Evolutionary conservation across 371 early-diverging fungal genomes (phyloP).

Genomic region (Apophysomyces variabilis): DNA sequence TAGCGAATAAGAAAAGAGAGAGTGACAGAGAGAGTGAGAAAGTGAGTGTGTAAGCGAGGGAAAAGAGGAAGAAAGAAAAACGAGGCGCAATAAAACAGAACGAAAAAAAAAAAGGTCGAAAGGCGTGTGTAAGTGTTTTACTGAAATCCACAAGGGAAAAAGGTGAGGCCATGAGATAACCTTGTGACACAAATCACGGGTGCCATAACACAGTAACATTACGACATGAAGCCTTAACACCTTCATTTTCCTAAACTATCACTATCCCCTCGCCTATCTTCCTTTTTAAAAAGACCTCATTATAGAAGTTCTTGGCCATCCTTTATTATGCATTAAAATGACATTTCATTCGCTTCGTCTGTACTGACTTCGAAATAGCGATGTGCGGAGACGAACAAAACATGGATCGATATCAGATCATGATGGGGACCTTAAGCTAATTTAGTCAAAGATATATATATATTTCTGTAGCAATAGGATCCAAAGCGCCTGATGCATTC

Average conservation of each 20-base stretch:
- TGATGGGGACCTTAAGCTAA: no score
- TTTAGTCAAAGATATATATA: no score
- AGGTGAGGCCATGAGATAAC: constrained; percentile 5
- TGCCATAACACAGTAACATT: background rate
- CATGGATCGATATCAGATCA: no score
- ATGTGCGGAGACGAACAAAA: no score
- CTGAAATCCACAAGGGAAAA: background rate
- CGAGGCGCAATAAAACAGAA: background rate
- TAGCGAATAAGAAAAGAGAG: constrained; percentile 2
- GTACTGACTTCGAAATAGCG: no score
- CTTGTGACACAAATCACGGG: constrained; percentile 12
- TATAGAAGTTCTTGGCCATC: no score
- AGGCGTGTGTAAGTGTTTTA: constrained; percentile 6
- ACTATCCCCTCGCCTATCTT: no score
- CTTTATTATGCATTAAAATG: no score
- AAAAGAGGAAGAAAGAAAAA: constrained; percentile 17
- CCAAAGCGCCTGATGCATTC: no score
- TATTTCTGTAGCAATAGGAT: no score
- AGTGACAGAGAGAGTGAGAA: constrained; percentile 1
- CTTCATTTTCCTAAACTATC: background rate
- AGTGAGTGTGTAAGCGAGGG: background rate
- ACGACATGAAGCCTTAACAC: background rate
- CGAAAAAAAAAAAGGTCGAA: constrained; percentile 12
- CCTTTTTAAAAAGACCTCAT: no score
- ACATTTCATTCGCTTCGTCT: no score